phyloP scores from a whole-genome alignment of 2,329 filamentous ascomycete genomes.

The Beauveria asiatica region DNA sequence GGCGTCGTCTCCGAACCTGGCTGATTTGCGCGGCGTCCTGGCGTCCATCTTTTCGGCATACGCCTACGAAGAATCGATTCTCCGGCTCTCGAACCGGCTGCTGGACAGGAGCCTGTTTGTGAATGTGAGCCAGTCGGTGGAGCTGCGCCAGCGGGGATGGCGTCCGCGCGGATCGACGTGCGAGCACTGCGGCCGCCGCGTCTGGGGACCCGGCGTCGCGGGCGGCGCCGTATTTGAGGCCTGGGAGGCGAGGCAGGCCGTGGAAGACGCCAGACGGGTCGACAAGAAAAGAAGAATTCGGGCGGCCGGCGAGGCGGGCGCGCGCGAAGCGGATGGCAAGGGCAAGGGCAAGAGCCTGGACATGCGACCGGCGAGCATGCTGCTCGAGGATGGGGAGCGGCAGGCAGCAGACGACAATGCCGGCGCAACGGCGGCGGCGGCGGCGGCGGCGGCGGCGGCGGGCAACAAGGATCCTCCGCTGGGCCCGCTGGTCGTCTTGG shows the following conservation, averaged over 20 bases:
- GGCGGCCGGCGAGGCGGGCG: constrained; percentile 16
- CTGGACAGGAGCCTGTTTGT: constrained; percentile 84
- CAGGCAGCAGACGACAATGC: constrained; percentile 9
- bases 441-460: neutral
- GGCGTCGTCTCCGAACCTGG: constrained; percentile 71
- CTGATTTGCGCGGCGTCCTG: constrained; percentile 77
- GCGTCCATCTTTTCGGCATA: constrained; percentile 91
- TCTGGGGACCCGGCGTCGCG: constrained; percentile 79
- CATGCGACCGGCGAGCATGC: constrained; percentile 34
- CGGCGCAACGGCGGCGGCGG: neutral
- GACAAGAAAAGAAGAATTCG: constrained; percentile 29
- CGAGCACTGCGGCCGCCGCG: constrained; percentile 70
- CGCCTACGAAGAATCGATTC: constrained; percentile 85
- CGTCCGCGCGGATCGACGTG: constrained; percentile 78
- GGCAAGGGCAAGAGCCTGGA: constrained; percentile 37
- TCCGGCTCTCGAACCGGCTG: constrained; percentile 75
- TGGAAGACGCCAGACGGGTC: constrained; percentile 37
- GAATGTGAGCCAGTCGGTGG: constrained; percentile 66
- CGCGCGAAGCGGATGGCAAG: constrained; percentile 19
- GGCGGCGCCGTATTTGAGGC: constrained; percentile 69
- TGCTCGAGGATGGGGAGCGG: constrained; percentile 17
- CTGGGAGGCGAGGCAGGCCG: constrained; percentile 59
- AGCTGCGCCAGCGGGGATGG: constrained; percentile 78
- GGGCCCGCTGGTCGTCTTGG: constrained; percentile 58
- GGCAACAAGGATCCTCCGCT: constrained; percentile 40